Evolutionary conservation across 2,329 filamentous ascomycete genomes (phyloP), one percentile per base, ranked within the genome.

Genomic region (Phaeosphaeriaceae sp.): DNA sequence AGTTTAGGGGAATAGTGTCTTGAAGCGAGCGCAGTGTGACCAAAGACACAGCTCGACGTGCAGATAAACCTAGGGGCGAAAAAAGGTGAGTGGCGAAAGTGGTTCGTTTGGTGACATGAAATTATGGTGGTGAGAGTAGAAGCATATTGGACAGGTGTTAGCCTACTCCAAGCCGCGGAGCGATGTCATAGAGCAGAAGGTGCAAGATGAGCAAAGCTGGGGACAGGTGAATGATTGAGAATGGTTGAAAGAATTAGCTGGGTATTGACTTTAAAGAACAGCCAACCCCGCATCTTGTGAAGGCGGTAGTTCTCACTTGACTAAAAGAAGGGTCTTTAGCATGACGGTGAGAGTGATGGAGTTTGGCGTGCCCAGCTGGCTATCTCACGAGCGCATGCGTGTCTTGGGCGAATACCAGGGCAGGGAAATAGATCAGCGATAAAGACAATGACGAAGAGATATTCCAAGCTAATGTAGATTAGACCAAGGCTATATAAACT

Each of bases 81-180:
- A 55, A 37, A 23, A 50, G 51, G 38, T 41, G 53, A 17, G 59
- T 52, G 18, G 56, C 54, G 46, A 58, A 56, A 32, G 50, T 23
- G 8, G 50, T 48, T 50, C 54, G 51, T 30, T 55, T 49, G 34
- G 15, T 39, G 17, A 51, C 46, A 48, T 65, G 50, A 45, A 56
- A 62, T 60, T 55, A 52, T 37, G 57, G 55, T 41, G 55, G 47
- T 52, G 59, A 62, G 45, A 65, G 58, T 33, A 64, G 55, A 43
- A 65, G 58, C 62, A 65, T 65, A 43, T 52, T 56, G 47, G 51
- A 58, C 48, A 58, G 21, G 55, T 54, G 47, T 54, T 36, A 47
- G 37, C 29, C 30, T 21, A 18, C 37, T 38, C 36, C 41, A 56
- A 33, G 41, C 39, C 36, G 48, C 29, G 34, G 46, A 26, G 23